These are phyloP conservation scores for Escovopsis sp. DNA, from an alignment of 2,329 filamentous ascomycete genomes.

Conservation along the genomic window DNA sequence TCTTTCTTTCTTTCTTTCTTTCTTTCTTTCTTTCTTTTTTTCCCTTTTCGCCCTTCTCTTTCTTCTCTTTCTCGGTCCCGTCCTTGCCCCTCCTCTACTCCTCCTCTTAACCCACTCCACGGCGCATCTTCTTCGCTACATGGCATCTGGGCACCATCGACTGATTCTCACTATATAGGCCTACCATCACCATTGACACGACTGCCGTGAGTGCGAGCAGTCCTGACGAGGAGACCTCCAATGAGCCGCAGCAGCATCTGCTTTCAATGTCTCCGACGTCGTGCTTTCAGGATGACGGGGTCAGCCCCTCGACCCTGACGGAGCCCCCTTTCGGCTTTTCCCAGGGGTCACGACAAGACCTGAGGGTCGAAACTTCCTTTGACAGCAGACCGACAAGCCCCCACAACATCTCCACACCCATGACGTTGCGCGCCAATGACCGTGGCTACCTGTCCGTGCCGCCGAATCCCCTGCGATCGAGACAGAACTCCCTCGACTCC, in stretches of 20 bases:
- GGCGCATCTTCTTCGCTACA: too few relatives aligned
- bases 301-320: slow-evolving; percentile 24
- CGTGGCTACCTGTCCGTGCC: slow-evolving; percentile 52
- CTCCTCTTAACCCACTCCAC: too few relatives aligned
- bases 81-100: too few relatives aligned
- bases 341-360: slow-evolving; percentile 22
- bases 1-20: not conserved
- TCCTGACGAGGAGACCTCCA: slow-evolving; percentile 15
- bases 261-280: slow-evolving; percentile 20
- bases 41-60: slow-evolving; percentile 2
- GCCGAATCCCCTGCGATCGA: slow-evolving; percentile 36
- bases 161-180: slow-evolving; percentile 19
- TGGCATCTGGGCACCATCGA: not conserved
- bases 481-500: slow-evolving; percentile 57
- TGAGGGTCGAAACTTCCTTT: slow-evolving; percentile 43
- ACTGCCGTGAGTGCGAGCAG: slow-evolving; percentile 22
- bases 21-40: not conserved
- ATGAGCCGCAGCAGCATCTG: slow-evolving; percentile 9
- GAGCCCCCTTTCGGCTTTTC: slow-evolving; percentile 17
- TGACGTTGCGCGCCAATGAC: slow-evolving; percentile 32
- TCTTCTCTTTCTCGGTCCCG: not conserved
- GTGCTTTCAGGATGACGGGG: slow-evolving; percentile 21
- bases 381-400: slow-evolving; percentile 57
- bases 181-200: slow-evolving; percentile 41
- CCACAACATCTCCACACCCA: slow-evolving; percentile 53